Base-by-base conservation (phyloP, 2,329 filamentous ascomycete genomes). In the Penicillium glabrum region DNA sequence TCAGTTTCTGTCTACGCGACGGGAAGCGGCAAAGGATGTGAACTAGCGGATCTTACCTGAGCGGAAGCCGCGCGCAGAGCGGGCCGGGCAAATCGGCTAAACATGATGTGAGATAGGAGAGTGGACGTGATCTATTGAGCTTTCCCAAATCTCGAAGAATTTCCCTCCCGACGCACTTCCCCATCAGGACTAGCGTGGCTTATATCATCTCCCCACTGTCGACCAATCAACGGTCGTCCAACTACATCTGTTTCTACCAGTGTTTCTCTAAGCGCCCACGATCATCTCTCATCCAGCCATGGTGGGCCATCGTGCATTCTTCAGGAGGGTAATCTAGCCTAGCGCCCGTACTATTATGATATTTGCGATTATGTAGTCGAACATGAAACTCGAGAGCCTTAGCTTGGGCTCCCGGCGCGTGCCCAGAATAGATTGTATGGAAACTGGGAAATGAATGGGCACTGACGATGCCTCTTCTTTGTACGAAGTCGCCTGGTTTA, bases 31-130 rank as follows among this genome's bases (percentile, higher is more conserved):
- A 16, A 29, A 49, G 26, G 26, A 23, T 35, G 16, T 9, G 21
- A 7, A 5, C 27, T 14, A 14, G 24, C 7, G 9, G 35, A 27
- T 46, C 71, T 58, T 59, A 80, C 78, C 58, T 70, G 65, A 54
- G 72, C 58, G 52, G 72, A 67, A 53, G 74, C 71, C 49, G 75
- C 72, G 63, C 77, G 77, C 72, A 79, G 72, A 61, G 72, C 69
- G 74, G 76, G 76, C 75, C 77, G 71, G 66, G 71, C 62, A 58
- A 75, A 61, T 66, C 72, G 70, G 68, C 74, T 72, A 65, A 78
- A 69, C 72, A 79, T 77, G 67, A 72, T 75, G 71, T 65, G 51
- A 53, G 41, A 46, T 45, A 50, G 54, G 58, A 49, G 57, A 60
- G 58, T 61, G 58, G 64, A 59, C 54, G 59, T 50, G 54, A 51